Base-by-base conservation (phyloP, 1,284 basidiomycete species). In the Entoloma clypeatum region DNA sequence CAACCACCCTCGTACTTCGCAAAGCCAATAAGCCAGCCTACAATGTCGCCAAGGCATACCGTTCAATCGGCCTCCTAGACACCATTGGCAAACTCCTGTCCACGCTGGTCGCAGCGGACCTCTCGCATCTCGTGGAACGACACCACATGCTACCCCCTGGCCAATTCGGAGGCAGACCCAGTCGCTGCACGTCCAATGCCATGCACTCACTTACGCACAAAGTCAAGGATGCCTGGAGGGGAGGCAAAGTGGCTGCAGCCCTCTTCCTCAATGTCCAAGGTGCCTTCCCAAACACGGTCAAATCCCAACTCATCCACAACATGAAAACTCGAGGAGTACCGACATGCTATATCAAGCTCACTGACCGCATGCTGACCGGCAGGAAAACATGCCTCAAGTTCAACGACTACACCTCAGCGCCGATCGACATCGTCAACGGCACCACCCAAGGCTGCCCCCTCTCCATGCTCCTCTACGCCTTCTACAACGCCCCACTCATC, bases 81-180 rank as follows among this genome's bases (percentile, higher is more conserved):
- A 57, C 54, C 2, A 39, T 58, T 7, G 51, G 42, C 1, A 60
- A 61, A 34, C 25, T 61, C 5, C 43, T 63, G 1, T 54, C 53
- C 13, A 46, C 54, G 1, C 49, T 53, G 4, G 41, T 65, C 0
- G 54, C 58, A 11, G 54, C 59, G 9, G 55, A 59, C 19, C 30
- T 65, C 0, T 38, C 39, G 10, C 28, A 28, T 14, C 7, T 60
- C 10, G 40, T 51, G 0, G 61, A 67, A 41, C 29, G 35, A 21
- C 50, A 58, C 35, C 7, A 43, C 0, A 44, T 62, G 2, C 51
- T 67, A 2, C 64, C 59, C 5, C 22, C 10, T 2, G 53, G 37
- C 8, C 64, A 65, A 47, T 67, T 64, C 41, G 59, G 67, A 6
- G 58, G 61, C 6, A 26, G 60, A 39, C 62, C 62, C 28, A 63